A percentile compares a stretch with the other conserved stretches of the same genome.
These are phyloP conservation scores for Paramecium pentaurelia DNA, from an alignment of 73 alveolate genomes.

Conservation along the genomic window DNA sequence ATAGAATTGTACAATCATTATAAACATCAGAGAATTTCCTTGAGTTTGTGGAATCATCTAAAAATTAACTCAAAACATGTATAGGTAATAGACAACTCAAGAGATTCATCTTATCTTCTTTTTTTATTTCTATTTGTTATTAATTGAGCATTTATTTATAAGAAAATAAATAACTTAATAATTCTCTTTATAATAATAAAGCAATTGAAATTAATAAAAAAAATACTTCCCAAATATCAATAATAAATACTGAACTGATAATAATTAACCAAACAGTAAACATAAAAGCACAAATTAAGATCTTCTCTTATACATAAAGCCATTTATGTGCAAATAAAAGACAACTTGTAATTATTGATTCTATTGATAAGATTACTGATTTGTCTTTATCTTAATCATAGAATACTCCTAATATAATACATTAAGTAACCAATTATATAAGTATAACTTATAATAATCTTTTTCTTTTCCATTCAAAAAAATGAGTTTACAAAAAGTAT, in stretches of 20 bases:
- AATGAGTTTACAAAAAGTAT: background rate
- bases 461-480: constrained; percentile 31
- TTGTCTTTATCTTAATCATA: background rate
- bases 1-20: constrained; percentile 47
- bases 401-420: background rate
- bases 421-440: background rate
- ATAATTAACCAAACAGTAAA: constrained; percentile 10
- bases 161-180: background rate
- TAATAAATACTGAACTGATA: background rate
- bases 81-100: constrained; percentile 46
- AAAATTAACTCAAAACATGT: constrained; percentile 49
- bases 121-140: constrained; percentile 34
- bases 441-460: background rate
- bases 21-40: constrained; percentile 43
- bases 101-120: constrained; percentile 44
- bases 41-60: constrained; percentile 25
- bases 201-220: background rate
- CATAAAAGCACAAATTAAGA: constrained; percentile 17
- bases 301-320: constrained; percentile 11
- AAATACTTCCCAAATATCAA: background rate
- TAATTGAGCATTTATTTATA: background rate
- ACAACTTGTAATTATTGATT: background rate
- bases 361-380: background rate
- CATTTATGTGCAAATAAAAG: constrained; percentile 10
- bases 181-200: background rate